phyloP scores from a whole-genome alignment of 192 early-diverging fungal species.

The Coemansia sp. region DNA sequence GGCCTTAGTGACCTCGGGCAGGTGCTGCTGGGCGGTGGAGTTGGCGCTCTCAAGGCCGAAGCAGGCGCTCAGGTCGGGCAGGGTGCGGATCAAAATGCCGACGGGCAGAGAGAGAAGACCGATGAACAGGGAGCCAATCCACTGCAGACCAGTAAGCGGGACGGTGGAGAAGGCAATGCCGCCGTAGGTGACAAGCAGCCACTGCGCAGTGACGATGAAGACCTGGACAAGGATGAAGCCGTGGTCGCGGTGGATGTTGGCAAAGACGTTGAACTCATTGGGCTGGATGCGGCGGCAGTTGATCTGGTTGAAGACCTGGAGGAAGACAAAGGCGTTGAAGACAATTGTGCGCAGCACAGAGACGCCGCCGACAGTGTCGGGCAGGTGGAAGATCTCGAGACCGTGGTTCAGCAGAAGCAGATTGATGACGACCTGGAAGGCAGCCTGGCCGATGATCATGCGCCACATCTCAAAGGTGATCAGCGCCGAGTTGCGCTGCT shows the following conservation, averaged over 20 bases:
- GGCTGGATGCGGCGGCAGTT: conserved; percentile 84
- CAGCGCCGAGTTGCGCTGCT: conserved; percentile 70
- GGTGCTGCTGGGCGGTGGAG: conserved; percentile 53
- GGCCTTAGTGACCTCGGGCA: conserved; percentile 45
- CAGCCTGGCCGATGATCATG: conserved; percentile 86
- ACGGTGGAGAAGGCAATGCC: conserved; percentile 86
- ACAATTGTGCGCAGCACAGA: conserved; percentile 74
- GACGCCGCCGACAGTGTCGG: conserved; percentile 27
- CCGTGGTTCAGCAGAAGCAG: conserved; percentile 62
- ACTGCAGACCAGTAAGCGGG: conserved; percentile 65
- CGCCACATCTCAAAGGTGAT: conserved; percentile 90
- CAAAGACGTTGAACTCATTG: conserved; percentile 78
- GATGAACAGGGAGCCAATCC: conserved; percentile 76
- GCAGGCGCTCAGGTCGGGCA: conserved; percentile 69
- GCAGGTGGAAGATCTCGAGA: conserved; percentile 63
- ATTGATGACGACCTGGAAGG: conserved; percentile 85
- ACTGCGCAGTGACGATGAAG: conserved; percentile 72
- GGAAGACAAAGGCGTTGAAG: conserved; percentile 93
- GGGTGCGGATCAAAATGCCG: conserved; percentile 73
- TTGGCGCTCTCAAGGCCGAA: conserved; percentile 55
- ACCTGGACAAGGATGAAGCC: conserved; percentile 79
- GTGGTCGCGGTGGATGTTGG: conserved; percentile 76
- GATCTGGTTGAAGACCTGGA: conserved; percentile 94
- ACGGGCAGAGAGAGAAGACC: conserved; percentile 81
- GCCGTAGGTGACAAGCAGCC: conserved; percentile 83